Evolutionary conservation across 768 basidiomycete species (phyloP).

Genomic region (Chalciporus chontae): DNA sequence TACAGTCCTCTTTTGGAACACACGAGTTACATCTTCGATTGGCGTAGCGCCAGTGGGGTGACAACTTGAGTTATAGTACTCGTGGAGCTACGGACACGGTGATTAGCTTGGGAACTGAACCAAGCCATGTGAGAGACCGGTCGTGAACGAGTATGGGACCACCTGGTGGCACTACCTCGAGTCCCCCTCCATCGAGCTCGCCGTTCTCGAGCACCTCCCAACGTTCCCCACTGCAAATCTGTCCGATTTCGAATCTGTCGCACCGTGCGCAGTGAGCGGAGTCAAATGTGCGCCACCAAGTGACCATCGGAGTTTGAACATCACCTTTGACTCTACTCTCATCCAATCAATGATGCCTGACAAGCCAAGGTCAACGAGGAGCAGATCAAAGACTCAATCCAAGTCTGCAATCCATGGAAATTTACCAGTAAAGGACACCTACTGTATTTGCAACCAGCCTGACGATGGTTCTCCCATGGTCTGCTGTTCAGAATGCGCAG

Average conservation of each 20-base stretch:
- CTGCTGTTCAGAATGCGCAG: conserved; percentile 62
- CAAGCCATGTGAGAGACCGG: too few species aligned
- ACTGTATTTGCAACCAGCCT: conserved; percentile 61
- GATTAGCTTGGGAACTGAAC: too few species aligned
- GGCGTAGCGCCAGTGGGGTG: too few species aligned
- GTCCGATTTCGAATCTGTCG: too few species aligned
- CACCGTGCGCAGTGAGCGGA: background rate
- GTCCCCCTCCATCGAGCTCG: background rate
- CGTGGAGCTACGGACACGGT: too few species aligned
- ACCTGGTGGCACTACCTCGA: too few species aligned
- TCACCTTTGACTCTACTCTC: conserved; percentile 21
- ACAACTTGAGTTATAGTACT: too few species aligned
- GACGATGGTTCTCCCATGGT: conserved; percentile 86
- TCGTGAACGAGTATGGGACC: too few species aligned
- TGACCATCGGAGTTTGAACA: conserved; percentile 31
- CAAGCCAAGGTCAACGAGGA: conserved; percentile 14
- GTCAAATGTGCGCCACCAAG: conserved; percentile 22
- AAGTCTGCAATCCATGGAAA: conserved; percentile 18
- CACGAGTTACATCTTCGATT: too few species aligned
- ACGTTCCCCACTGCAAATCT: too few species aligned
- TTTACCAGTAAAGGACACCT: conserved; percentile 20
- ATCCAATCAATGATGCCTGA: conserved; percentile 6
- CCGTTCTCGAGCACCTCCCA: background rate
- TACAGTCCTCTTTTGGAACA: too few species aligned
- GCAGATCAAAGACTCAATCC: conserved; percentile 22